Base-by-base conservation (phyloP, 2,329 filamentous ascomycete species). In the Colletotrichum sp. region DNA sequence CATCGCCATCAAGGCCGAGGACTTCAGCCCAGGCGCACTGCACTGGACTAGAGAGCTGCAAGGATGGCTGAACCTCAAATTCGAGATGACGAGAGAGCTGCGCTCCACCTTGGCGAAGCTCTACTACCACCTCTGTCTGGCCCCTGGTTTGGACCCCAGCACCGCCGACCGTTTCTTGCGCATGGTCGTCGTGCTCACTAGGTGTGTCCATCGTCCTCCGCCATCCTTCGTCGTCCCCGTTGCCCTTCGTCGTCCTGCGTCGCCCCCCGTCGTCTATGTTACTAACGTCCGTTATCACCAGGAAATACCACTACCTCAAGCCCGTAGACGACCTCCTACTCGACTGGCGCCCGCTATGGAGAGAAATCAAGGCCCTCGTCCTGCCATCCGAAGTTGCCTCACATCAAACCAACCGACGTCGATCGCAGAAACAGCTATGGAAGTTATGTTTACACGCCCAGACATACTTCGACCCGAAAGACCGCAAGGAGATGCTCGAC, bases 11-110 rank as follows among this genome's bases (percentile, higher is more conserved):
- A 94, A 96, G 83, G 94, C 97, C 5, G 96, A 98, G 79, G 97
- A 99, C 85, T 99, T 99, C 85, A 93, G 94, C 28, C 95, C 96
- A 0, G 97, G 97, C 39, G 97, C 96, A 32, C 90, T 98, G 77
- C 96, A 99, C 85, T 99, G 97, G 97, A 98, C 97, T 18, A 93
- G 96, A 79, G 97, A 99, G 90, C 93, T 99, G 64, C 93, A 96
- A 82, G 95, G 94, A 85, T 99, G 98, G 97, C 90, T 99, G 79
- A 95, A 94, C 70, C 92, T 99, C 85, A 99, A 99, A 89, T 99
- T 99, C 83, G 96, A 99, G 86, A 95, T 98, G 83, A 95, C 95
- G 64, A 92, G 95, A 80, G 93, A 94, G 83, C 93, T 96, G 79
- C 91, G 98, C 74, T 93, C 96, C 65, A 95, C 92, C 84, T 91